Evolutionary conservation across 306 rosid species (phyloP).

Genomic region (Bauhinia variegata): DNA sequence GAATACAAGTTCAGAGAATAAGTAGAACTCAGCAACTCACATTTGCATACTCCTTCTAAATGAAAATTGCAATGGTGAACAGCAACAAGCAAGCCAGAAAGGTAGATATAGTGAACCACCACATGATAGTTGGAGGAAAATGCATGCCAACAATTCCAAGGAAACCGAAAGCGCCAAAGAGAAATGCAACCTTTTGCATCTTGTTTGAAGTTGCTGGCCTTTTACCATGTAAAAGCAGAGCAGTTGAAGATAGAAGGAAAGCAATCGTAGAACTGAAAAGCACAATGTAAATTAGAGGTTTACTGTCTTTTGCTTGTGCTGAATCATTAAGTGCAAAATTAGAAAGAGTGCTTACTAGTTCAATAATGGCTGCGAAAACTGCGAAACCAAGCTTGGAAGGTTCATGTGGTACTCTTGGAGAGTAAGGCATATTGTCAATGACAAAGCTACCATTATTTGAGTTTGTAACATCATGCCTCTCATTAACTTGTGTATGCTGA

Average conservation of each 20-base stretch:
- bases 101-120: not conserved
- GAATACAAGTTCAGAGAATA: too few species aligned
- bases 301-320: not conserved
- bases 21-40: not conserved
- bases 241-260: not conserved
- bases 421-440: not conserved
- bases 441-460: too few species aligned
- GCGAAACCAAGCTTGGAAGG: not conserved
- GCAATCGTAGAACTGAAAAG: not conserved
- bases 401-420: not conserved
- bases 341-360: not conserved
- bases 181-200: constrained; percentile 10
- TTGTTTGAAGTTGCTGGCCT: not conserved
- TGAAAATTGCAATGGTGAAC: too few species aligned
- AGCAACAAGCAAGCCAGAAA: not conserved
- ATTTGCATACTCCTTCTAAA: not conserved
- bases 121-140: not conserved
- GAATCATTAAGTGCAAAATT: not conserved
- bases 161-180: constrained; percentile 9
- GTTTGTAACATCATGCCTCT: too few species aligned
- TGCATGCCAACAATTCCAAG: not conserved
- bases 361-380: not conserved
- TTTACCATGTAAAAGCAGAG: not conserved
- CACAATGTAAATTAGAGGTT: not conserved
- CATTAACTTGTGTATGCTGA: not conserved